A percentile compares a stretch with the other conserved stretches of the same genome.
Evolutionary conservation across 1,139 yeast species (phyloP).

Genomic region (Sugiyamaella japonica): DNA sequence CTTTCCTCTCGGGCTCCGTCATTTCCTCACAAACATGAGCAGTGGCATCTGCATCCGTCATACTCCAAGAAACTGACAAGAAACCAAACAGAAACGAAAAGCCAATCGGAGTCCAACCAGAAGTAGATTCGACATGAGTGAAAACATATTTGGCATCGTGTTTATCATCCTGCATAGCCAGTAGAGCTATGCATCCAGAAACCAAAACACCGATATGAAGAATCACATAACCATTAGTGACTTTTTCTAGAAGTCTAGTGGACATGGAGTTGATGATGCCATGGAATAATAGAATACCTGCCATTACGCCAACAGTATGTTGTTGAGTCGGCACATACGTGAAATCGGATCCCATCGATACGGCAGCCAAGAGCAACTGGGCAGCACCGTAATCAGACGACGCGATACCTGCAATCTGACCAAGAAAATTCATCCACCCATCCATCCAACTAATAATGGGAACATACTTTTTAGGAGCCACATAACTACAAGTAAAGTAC

Average conservation of each 20-base stretch:
- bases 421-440: slow-evolving; percentile 49
- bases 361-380: slow-evolving; percentile 45
- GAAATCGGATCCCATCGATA: slow-evolving; percentile 46
- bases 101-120: slow-evolving; percentile 54
- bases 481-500: slow-evolving; percentile 54
- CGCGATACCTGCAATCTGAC: slow-evolving; percentile 49
- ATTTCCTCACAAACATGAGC: slow-evolving; percentile 74
- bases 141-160: slow-evolving; percentile 40
- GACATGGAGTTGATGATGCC: slow-evolving; percentile 47
- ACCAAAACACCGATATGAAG: slow-evolving; percentile 46
- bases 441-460: slow-evolving; percentile 49
- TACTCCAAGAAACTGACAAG: slow-evolving; percentile 71
- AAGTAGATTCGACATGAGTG: slow-evolving; percentile 35
- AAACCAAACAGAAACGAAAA: slow-evolving; percentile 60
- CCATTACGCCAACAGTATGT: slow-evolving; percentile 48
- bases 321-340: slow-evolving; percentile 44
- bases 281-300: slow-evolving; percentile 45
- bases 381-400: slow-evolving; percentile 43
- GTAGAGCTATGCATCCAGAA: slow-evolving; percentile 40
- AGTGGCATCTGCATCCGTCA: slow-evolving; percentile 75
- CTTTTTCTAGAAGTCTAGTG: slow-evolving; percentile 43
- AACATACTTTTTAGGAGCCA: slow-evolving; percentile 54
- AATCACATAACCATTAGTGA: slow-evolving; percentile 47
- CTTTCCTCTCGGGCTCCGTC: slow-evolving; percentile 61
- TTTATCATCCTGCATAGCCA: slow-evolving; percentile 35